Percentiles rank a stretch among this genome's conserved stretches.
These are phyloP conservation scores for Vaucheria bursata DNA, from an alignment of 352 stramenopile genomes.

Conservation along the genomic window DNA sequence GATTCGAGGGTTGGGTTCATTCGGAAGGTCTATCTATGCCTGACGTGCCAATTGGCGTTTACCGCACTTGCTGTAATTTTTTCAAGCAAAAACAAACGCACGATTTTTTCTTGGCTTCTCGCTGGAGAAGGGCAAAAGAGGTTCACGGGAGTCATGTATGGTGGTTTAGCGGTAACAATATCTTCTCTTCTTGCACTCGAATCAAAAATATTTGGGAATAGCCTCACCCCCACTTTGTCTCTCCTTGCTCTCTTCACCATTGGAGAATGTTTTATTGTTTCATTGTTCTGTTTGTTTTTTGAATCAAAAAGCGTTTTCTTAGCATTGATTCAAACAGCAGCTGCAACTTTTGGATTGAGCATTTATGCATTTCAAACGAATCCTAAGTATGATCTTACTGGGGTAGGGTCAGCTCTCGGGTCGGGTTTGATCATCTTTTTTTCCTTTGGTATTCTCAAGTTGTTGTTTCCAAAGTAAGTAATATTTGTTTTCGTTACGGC, in stretches of 20 bases:
- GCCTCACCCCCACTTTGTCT: background rate
- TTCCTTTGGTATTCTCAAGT: background rate
- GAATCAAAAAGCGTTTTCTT: background rate
- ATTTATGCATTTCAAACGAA: background rate
- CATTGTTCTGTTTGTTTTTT: background rate
- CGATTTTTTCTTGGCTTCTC: background rate
- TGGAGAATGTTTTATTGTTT: background rate
- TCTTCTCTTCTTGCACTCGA: background rate
- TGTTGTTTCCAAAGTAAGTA: background rate
- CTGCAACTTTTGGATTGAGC: background rate
- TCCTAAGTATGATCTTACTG: constrained; percentile 6
- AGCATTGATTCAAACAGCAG: background rate
- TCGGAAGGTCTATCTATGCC: background rate
- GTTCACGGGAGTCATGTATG: background rate
- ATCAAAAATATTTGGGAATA: background rate
- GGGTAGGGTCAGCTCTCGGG: background rate
- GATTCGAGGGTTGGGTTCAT: background rate
- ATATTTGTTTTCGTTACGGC: too few species aligned
- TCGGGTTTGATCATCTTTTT: background rate
- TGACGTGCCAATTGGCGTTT: background rate
- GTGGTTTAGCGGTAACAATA: background rate
- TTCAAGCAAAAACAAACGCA: background rate
- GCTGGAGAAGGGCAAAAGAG: background rate
- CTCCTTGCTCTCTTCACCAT: background rate
- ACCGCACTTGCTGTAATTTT: background rate